Base-by-base conservation (phyloP, 768 basidiomycete species). In the Cystofilobasidium ferigula region DNA sequence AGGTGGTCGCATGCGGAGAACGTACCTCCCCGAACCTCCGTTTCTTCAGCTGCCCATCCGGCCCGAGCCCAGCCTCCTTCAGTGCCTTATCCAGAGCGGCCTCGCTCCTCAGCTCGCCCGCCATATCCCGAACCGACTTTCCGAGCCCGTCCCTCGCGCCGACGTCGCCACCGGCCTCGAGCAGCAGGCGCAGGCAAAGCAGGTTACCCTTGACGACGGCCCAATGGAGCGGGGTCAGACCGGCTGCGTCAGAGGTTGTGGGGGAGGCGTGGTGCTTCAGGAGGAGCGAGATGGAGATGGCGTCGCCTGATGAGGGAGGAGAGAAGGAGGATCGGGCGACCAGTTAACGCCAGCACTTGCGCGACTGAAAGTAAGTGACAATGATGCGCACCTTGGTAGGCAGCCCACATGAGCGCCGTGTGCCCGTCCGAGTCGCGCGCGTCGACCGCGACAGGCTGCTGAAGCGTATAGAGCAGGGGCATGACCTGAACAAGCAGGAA, bases 391-490 rank as follows among this genome's bases (percentile, higher is more conserved):
- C 75, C 95, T 75, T 99, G 95, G 76, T 98, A 99, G 12, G 91
- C 89, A 7, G 95, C 95, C 95, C 95, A 99, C 89, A 97, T 95
- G 58, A 98, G 81, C 0, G 89, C 82, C 0, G 94, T 95, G 74
- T 98, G 95, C 0, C 95, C 95, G 72, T 89, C 87, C 1, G 85
- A 80, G 75, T 99, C 95, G 45, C 85, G 82, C 56, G 86, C 86
- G 74, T 99, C 95, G 66, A 97, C 86, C 48, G 84, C 86, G 69
- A 99, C 83, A 3, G 93, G 92, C 74, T 97, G 93, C 74, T 94
- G 89, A 8, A 98, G 81, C 30, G 95, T 80, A 72, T 90, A 93
- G 42, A 97, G 79, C 42, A 99, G 76, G 0, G 95, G 88, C 93
- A 97, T 95, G 69, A 98, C 65, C 65, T 67, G 51, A 12, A 28